Percentiles rank a stretch among this genome's conserved stretches.
Conservation (phyloP, 176 grass and related monocot genomes). For the Bothriochloa decipiens region DNA sequence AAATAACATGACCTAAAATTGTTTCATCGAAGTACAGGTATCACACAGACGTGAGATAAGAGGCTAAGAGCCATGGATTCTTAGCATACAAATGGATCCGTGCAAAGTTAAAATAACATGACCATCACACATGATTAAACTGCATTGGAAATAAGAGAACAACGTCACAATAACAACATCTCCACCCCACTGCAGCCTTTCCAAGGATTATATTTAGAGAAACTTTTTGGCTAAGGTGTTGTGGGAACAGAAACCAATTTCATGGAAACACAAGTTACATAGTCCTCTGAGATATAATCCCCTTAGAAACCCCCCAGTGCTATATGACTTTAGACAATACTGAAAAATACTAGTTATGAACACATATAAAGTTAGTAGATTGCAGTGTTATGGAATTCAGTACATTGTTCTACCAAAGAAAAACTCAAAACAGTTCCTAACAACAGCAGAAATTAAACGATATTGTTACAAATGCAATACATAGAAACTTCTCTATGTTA, state of each 20-base stretch:
- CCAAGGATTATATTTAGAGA: neutral
- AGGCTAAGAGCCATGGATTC: neutral
- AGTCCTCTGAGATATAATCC: neutral
- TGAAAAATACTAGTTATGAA: neutral
- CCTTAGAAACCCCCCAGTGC: neutral
- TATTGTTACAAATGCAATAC: neutral
- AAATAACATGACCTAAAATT: too few relatives aligned
- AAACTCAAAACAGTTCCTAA: neutral
- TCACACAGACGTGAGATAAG: neutral
- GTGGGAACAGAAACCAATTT: slow-evolving; percentile 8
- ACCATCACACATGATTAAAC: too few relatives aligned
- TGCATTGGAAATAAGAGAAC: neutral
- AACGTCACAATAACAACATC: neutral
- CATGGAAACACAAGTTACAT: neutral
- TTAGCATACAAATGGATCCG: slow-evolving; percentile 28
- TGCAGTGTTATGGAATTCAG: slow-evolving; percentile 1
- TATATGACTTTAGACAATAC: slow-evolving; percentile 16
- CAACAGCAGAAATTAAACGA: neutral
- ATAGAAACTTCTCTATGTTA: slow-evolving; percentile 8
- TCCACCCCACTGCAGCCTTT: neutral
- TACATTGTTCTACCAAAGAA: neutral
- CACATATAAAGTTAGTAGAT: neutral
- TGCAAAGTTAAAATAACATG: too few relatives aligned
- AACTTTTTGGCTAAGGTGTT: slow-evolving; percentile 2
- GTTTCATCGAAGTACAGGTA: neutral